Evolutionary conservation across 768 basidiomycete species (phyloP).

Genomic region (Boletus bicolor): DNA sequence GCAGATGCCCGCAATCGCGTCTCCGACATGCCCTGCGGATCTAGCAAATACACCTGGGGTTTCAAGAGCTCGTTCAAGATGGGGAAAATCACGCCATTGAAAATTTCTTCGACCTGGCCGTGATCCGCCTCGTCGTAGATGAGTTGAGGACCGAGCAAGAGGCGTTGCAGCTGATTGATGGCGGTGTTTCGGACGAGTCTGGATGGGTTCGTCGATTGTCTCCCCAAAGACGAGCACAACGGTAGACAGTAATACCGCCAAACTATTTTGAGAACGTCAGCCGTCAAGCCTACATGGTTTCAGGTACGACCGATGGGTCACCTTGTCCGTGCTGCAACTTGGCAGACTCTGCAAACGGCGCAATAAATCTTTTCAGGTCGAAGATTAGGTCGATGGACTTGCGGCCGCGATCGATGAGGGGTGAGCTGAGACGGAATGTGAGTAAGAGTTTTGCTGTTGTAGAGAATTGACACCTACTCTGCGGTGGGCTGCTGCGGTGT

Average conservation of each 20-base stretch:
- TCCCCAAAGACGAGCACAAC: conserved; percentile 65
- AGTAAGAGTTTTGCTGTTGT: neutral
- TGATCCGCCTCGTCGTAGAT: conserved; percentile 56
- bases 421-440: conserved; percentile 48
- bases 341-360: conserved; percentile 52
- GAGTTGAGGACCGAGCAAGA: conserved; percentile 75
- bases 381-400: conserved; percentile 80
- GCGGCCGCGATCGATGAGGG: conserved; percentile 74
- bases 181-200: conserved; percentile 84
- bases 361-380: conserved; percentile 64
- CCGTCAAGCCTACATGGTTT: neutral
- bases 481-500: conserved; percentile 46
- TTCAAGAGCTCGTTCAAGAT: conserved; percentile 88
- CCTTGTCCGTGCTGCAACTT: conserved; percentile 35
- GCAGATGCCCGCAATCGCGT: conserved; percentile 84
- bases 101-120: conserved; percentile 72
- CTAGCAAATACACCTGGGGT: conserved; percentile 72
- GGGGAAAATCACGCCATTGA: conserved; percentile 88
- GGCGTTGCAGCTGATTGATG: conserved; percentile 77
- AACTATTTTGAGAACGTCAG: conserved; percentile 38
- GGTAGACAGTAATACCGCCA: conserved; percentile 81
- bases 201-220: conserved; percentile 78
- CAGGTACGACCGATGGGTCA: conserved; percentile 13
- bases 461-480: conserved; percentile 40
- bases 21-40: conserved; percentile 87